Conservation (phyloP, 1,284 basidiomycete genomes). For the Heterobasidion annosum region DNA sequence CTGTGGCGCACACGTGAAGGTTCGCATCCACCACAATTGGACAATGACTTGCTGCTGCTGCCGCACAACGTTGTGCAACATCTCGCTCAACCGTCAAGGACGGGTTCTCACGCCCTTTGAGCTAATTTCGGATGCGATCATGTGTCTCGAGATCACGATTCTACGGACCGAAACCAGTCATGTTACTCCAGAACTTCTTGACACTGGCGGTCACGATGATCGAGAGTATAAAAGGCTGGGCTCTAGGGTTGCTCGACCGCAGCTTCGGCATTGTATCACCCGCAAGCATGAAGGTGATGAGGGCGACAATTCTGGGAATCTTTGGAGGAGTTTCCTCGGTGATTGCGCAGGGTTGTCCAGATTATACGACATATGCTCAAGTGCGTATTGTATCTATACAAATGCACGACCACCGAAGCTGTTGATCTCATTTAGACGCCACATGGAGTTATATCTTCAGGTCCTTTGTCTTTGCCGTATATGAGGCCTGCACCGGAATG, state of each 20-base stretch:
- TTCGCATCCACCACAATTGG: too few species aligned
- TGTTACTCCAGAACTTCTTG: not conserved
- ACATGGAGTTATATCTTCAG: conserved; percentile 49
- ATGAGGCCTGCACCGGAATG: conserved; percentile 63
- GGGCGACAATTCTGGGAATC: not conserved
- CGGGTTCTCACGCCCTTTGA: too few species aligned
- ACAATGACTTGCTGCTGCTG: too few species aligned
- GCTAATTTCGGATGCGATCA: not conserved
- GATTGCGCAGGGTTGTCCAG: conserved; percentile 42
- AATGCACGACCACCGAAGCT: not conserved
- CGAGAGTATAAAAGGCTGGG: not conserved
- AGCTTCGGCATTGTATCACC: not conserved
- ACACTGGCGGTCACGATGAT: not conserved
- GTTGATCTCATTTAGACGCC: conserved; percentile 27
- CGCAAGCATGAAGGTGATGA: not conserved
- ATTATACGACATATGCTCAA: conserved; percentile 55
- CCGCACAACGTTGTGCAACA: too few species aligned
- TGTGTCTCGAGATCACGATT: not conserved
- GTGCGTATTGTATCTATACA: conserved; percentile 21
- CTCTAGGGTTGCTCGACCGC: not conserved
- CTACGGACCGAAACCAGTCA: not conserved
- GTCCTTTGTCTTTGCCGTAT: conserved; percentile 55
- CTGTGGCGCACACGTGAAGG: too few species aligned
- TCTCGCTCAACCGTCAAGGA: too few species aligned
- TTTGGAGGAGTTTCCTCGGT: conserved; percentile 13